Conservation (phyloP, 192 early-diverging fungal species). For the Backusella australiensis region DNA sequence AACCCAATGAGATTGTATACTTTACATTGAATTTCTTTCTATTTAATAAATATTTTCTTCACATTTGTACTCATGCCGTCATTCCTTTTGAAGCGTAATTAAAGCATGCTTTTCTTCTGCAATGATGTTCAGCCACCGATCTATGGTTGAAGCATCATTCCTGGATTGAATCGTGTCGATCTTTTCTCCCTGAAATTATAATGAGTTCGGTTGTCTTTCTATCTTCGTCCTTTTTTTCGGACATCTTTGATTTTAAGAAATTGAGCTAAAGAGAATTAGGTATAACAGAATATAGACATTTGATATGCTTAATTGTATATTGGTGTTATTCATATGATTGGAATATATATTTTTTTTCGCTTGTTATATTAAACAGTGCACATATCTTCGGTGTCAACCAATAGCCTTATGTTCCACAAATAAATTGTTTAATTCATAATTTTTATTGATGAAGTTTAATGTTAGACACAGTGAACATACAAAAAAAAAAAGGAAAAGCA, state of each 20-base stretch:
- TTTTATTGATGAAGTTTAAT: slow-evolving; percentile 4
- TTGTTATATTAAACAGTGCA: neutral
- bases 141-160: neutral
- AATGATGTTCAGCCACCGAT: neutral
- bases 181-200: neutral
- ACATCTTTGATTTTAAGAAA: too few relatives aligned
- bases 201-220: neutral
- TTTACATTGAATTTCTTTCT: neutral
- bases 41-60: neutral
- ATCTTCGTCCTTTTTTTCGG: neutral
- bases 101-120: neutral
- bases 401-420: neutral
- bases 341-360: neutral
- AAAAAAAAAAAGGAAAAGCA: neutral
- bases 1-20: neutral
- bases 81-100: neutral
- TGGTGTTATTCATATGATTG: neutral
- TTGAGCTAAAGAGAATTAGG: too few relatives aligned
- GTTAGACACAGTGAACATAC: slow-evolving; percentile 3
- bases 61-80: neutral
- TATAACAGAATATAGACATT: too few relatives aligned
- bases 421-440: slow-evolving; percentile 2
- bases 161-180: neutral
- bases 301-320: too few relatives aligned
- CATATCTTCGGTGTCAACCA: neutral